A percentile compares a stretch with the other conserved stretches of the same genome.
phyloP scores from a whole-genome alignment of 176 grass and related monocot species.

The Ampelocalamus luodianensis region DNA sequence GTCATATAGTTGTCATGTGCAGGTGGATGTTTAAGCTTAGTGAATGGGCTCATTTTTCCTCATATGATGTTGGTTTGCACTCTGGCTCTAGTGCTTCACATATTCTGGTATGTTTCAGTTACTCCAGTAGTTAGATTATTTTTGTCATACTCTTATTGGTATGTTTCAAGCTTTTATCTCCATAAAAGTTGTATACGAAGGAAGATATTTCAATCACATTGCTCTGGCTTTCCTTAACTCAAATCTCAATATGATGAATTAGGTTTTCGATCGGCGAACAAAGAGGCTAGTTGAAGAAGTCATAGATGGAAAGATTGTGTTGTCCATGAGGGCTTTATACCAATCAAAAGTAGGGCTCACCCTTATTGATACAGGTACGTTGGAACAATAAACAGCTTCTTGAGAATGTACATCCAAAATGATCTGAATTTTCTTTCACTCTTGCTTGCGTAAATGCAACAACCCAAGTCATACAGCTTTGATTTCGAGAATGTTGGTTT shows the following conservation, averaged over 20 bases:
- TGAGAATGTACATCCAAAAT: background rate
- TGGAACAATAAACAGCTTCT: constrained; percentile 6
- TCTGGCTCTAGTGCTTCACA: constrained; percentile 86
- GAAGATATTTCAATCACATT: background rate
- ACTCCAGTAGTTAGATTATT: constrained; percentile 16
- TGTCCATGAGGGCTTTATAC: constrained; percentile 96
- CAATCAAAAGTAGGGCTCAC: constrained; percentile 91
- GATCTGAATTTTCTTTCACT: constrained; percentile 15
- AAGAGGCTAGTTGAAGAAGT: constrained; percentile 93
- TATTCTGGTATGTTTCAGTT: constrained; percentile 76
- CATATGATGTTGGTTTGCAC: constrained; percentile 89
- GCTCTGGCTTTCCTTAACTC: constrained; percentile 27
- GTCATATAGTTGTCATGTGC: constrained; percentile 45
- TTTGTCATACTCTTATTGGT: constrained; percentile 30
- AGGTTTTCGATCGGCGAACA: constrained; percentile 89
- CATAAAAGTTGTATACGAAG: background rate
- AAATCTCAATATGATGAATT: constrained; percentile 23
- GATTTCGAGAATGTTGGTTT: constrained; percentile 14
- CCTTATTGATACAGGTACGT: constrained; percentile 83
- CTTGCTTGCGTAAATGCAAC: background rate
- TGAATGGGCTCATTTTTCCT: constrained; percentile 88
- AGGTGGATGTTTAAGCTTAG: constrained; percentile 99
- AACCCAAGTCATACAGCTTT: background rate
- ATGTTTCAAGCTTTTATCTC: background rate
- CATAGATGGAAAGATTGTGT: constrained; percentile 93